Evolutionary conservation across 2,329 filamentous ascomycete genomes (phyloP).

Genomic region (Paracoccidioides brasiliensis): DNA sequence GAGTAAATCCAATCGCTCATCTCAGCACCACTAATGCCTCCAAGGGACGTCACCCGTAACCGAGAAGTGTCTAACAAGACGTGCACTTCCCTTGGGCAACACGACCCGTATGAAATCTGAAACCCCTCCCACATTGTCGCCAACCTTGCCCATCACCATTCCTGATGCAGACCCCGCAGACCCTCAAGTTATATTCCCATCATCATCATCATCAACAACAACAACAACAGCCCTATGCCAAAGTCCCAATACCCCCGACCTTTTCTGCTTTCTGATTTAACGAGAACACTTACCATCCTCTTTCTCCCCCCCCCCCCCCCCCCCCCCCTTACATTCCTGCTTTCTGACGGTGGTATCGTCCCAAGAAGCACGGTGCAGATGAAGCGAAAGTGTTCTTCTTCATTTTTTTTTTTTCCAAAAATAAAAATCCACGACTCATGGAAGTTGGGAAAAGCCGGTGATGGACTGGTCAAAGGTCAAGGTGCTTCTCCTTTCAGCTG

Average conservation of each 20-base stretch:
- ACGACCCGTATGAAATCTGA: neutral
- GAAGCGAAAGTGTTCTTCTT: neutral
- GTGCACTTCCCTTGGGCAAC: neutral
- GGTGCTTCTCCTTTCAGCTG: neutral
- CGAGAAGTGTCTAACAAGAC: neutral
- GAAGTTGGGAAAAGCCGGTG: neutral
- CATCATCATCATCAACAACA: neutral
- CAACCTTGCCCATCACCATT: too few species aligned
- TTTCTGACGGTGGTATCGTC: neutral
- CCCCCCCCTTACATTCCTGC: too few species aligned
- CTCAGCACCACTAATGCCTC: neutral
- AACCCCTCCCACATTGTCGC: neutral
- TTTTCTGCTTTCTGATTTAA: neutral
- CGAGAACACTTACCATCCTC: neutral
- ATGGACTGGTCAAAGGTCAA: neutral
- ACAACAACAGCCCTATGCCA: neutral
- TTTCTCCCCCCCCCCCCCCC: too few species aligned
- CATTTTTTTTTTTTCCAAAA: neutral
- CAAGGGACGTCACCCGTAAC: neutral
- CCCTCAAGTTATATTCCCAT: neutral
- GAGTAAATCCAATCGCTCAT: constrained; percentile 1
- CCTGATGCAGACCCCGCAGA: too few species aligned
- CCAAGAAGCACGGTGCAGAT: neutral
- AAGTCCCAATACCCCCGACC: neutral
- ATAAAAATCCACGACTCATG: neutral